Base-by-base conservation (phyloP, 495 filamentous ascomycete species). In the Clohesyomyces aquaticus region DNA sequence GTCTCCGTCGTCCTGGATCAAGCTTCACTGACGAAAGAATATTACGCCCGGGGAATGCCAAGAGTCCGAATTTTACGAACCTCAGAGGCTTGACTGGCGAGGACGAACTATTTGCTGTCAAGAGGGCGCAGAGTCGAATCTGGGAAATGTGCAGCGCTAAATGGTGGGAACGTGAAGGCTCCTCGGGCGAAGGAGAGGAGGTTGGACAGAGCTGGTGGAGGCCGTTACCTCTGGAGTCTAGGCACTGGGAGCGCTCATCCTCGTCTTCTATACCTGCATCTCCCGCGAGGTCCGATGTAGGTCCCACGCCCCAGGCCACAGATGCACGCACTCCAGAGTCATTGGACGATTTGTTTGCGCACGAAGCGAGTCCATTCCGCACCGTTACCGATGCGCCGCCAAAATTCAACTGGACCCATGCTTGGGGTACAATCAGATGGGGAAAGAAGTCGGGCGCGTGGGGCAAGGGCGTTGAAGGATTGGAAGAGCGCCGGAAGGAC, bases 61-160 rank as follows among this genome's bases (percentile, higher is more conserved):
- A 52, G 41, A 78, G 77, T 0, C 22, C 55, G 12, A 63, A 70
- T 32, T 90, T 90, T 61, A 77, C 75, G 35, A 77, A 82, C 38
- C 80, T 82, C 0, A 72, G 75, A 28, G 79, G 78, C 0, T 88
- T 90, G 65, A 89, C 84, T 0, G 88, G 88, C 18, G 85, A 89
- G 70, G 88, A 90, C 71, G 88, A 90, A 71, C 77, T 77, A 12
- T 91, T 91, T 67, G 88, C 88, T 0, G 89, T 87, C 59, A 86
- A 87, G 69, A 77, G 88, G 2, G 88, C 87, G 6, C 74, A 79
- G 47, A 87, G 84, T 59, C 75, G 88, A 45, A 65, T 91, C 12
- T 91, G 86, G 87, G 86, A 90, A 74, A 80, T 91, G 69, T 89
- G 87, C 69, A 80, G 83, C 14, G 73, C 73, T 16, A 73, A 77